Conservation (phyloP, 495 filamentous ascomycete species). For the Penicillium daleae region DNA sequence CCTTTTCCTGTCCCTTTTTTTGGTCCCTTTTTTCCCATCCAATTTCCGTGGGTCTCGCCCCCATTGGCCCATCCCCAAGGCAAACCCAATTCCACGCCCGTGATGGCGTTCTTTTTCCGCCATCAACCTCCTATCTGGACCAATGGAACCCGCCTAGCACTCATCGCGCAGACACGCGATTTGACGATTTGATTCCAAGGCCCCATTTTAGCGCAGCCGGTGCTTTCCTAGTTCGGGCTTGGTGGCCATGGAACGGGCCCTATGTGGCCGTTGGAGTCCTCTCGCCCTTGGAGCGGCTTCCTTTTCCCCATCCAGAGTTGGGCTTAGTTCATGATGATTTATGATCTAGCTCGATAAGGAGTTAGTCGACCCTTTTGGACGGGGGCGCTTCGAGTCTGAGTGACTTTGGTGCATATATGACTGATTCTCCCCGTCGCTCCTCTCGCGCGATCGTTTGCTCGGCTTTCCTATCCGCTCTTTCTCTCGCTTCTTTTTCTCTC, state of each 20-base stretch:
- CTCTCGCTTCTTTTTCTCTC: neutral
- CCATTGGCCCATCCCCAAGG: neutral
- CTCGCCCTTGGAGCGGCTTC: too few relatives aligned
- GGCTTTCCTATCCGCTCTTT: constrained; percentile 10
- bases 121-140: neutral
- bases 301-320: neutral
- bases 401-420: too few relatives aligned
- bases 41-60: neutral
- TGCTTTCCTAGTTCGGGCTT: constrained; percentile 5
- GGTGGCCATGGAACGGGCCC: constrained; percentile 1
- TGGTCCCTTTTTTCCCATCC: neutral
- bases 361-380: neutral
- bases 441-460: neutral
- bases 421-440: neutral
- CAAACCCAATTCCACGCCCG: constrained; percentile 1
- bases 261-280: neutral
- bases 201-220: constrained; percentile 6
- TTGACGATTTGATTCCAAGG: neutral
- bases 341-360: neutral
- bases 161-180: neutral
- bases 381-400: too few relatives aligned
- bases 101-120: neutral
- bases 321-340: neutral
- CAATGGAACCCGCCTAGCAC: neutral
- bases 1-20: neutral